Conservation (phyloP, 2,329 filamentous ascomycete species). For the Orbilia quercus region DNA sequence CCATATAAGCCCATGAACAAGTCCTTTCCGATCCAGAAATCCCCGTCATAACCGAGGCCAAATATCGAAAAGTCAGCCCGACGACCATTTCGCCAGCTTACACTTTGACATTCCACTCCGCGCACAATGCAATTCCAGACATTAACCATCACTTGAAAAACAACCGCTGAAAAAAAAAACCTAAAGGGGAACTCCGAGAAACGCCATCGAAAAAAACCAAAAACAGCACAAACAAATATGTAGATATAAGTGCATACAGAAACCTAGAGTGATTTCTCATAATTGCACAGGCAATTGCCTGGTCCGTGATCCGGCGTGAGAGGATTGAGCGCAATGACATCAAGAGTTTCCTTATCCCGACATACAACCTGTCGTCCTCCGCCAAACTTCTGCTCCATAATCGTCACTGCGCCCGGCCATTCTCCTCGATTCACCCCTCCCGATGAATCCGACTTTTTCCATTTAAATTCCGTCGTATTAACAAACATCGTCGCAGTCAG, state of each 20-base stretch:
- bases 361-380: constrained; percentile 44
- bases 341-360: constrained; percentile 32
- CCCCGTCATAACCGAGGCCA: too few species aligned
- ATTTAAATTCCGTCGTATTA: constrained; percentile 27
- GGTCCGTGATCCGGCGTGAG: constrained; percentile 11
- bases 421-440: constrained; percentile 35
- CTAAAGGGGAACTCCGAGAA: background rate
- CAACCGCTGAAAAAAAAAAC: background rate
- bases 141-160: constrained; percentile 18
- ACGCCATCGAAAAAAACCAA: constrained; percentile 16
- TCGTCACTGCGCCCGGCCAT: constrained; percentile 36
- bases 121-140: background rate
- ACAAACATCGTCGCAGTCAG: constrained; percentile 42
- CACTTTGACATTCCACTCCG: background rate
- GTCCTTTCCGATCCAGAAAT: too few species aligned
- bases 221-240: too few species aligned
- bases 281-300: constrained; percentile 46
- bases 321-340: constrained; percentile 25
- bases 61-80: too few species aligned
- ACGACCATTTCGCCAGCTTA: too few species aligned
- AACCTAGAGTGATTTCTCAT: constrained; percentile 15
- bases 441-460: constrained; percentile 21
- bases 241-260: background rate
- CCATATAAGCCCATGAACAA: too few species aligned
- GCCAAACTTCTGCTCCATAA: constrained; percentile 34